These are phyloP conservation scores for Astrothelium macrocarpum DNA, from an alignment of 495 filamentous ascomycete species.

Conservation along the genomic window DNA sequence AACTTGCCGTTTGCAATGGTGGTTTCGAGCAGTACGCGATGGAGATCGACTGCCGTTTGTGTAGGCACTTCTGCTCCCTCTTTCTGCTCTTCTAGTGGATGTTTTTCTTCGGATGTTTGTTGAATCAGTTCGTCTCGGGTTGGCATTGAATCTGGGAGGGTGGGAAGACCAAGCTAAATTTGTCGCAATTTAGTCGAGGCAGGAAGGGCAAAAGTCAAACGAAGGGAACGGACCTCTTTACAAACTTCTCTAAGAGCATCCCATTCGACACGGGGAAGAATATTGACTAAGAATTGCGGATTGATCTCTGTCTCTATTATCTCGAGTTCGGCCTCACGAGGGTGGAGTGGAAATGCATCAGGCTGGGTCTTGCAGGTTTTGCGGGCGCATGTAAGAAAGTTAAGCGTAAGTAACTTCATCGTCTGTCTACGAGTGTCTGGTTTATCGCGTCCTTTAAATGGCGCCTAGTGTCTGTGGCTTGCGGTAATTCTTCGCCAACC, in stretches of 20 bases:
- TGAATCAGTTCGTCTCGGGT: slow-evolving; percentile 27
- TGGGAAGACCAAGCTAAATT: slow-evolving; percentile 69
- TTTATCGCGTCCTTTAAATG: neutral
- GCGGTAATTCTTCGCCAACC: neutral
- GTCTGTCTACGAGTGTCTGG: neutral
- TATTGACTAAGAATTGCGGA: slow-evolving; percentile 64
- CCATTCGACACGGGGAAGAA: slow-evolving; percentile 87
- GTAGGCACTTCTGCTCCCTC: slow-evolving; percentile 10
- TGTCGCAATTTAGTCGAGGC: neutral
- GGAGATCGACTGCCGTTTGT: slow-evolving; percentile 63
- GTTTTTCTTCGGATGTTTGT: slow-evolving; percentile 38
- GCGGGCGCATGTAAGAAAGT: slow-evolving; percentile 93
- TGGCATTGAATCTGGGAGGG: slow-evolving; percentile 53
- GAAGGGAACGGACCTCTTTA: slow-evolving; percentile 54
- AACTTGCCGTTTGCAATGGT: slow-evolving; percentile 77
- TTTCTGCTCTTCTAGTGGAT: slow-evolving; percentile 36
- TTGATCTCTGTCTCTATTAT: slow-evolving; percentile 72
- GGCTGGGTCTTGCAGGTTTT: slow-evolving; percentile 77
- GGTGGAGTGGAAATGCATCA: slow-evolving; percentile 79
- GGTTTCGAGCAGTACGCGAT: slow-evolving; percentile 79
- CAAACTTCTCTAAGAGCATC: slow-evolving; percentile 59
- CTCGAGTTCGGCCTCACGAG: slow-evolving; percentile 79
- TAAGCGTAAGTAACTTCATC: slow-evolving; percentile 95
- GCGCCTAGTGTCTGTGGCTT: neutral
- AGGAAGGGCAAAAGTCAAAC: slow-evolving; percentile 9